Conservation (phyloP, 2,329 filamentous ascomycete species). For the Sclerotinia spermophila region DNA sequence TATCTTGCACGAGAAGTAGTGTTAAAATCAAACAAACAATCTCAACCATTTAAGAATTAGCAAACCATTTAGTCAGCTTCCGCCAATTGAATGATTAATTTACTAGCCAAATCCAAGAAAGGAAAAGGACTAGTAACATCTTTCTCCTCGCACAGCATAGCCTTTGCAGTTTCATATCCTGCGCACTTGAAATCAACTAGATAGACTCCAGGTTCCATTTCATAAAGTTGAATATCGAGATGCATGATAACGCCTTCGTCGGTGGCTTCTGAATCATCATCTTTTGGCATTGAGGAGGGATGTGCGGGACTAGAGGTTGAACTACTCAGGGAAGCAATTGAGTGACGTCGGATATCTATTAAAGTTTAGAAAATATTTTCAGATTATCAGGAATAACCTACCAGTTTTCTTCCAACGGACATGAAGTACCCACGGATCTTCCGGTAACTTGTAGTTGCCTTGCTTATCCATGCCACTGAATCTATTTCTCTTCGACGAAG, state of each 20-base stretch:
- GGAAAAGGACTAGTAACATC: conserved; percentile 93
- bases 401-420: conserved; percentile 84
- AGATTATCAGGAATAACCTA: conserved; percentile 53
- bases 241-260: conserved; percentile 69
- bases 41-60: background rate
- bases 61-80: conserved; percentile 58
- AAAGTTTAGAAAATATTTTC: conserved; percentile 47
- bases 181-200: conserved; percentile 99
- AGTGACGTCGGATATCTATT: conserved; percentile 44
- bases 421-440: conserved; percentile 91
- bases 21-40: background rate
- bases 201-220: conserved; percentile 87
- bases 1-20: background rate
- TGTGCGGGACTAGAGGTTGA: conserved; percentile 32
- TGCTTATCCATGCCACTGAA: conserved; percentile 46
- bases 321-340: conserved; percentile 37
- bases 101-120: conserved; percentile 89
- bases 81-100: conserved; percentile 88
- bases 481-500: conserved; percentile 32
- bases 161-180: conserved; percentile 79
- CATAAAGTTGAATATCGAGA: conserved; percentile 93
- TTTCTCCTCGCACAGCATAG: conserved; percentile 81
- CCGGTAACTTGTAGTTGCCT: conserved; percentile 76
- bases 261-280: conserved; percentile 23
- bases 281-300: conserved; percentile 19